Evolutionary conservation across 345 rosid species (phyloP).

Genomic region (Corchorus capsularis): DNA sequence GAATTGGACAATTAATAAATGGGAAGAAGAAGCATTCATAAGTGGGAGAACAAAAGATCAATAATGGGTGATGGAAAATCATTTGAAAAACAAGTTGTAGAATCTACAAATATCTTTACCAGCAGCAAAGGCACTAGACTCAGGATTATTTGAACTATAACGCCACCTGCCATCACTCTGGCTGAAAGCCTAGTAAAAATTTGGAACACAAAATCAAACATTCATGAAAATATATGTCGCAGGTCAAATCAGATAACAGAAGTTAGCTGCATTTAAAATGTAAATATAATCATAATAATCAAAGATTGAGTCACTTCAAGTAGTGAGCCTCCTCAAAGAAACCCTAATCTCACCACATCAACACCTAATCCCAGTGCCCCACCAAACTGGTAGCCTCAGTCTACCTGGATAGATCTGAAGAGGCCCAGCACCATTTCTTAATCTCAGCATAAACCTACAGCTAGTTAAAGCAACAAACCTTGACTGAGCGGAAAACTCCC

Average conservation of each 20-base stretch:
- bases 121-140: slow-evolving; percentile 86
- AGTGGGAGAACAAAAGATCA: neutral
- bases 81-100: neutral
- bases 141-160: slow-evolving; percentile 71
- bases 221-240: neutral
- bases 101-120: slow-evolving; percentile 46
- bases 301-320: neutral
- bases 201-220: slow-evolving; percentile 23
- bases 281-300: slow-evolving; percentile 1
- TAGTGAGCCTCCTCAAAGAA: neutral
- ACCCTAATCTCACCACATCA: slow-evolving; percentile 20
- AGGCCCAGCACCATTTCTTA: neutral
- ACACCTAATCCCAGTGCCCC: slow-evolving; percentile 21
- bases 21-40: neutral
- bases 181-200: slow-evolving; percentile 72
- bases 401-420: neutral
- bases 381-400: slow-evolving; percentile 9
- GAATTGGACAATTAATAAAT: slow-evolving; percentile 7
- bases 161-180: slow-evolving; percentile 98
- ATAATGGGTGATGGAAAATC: neutral
- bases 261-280: neutral
- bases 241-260: neutral
- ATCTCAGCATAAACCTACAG: slow-evolving; percentile 10
- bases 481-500: slow-evolving; percentile 74
- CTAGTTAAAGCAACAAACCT: slow-evolving; percentile 53